Base-by-base conservation (phyloP, 192 early-diverging fungal genomes). In the Fimicolochytrium jonesii region DNA sequence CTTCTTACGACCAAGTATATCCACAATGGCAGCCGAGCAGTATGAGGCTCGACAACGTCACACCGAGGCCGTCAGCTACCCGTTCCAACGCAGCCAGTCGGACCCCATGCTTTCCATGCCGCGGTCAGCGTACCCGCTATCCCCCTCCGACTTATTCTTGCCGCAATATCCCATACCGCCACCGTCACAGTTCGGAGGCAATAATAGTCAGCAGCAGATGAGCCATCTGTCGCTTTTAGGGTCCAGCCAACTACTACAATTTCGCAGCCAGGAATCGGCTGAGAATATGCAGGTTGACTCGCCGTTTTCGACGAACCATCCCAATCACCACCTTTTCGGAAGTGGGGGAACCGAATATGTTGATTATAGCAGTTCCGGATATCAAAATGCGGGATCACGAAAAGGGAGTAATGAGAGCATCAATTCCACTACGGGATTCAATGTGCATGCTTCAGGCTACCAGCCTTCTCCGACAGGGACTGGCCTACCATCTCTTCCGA, bases 21-120 rank as follows among this genome's bases (percentile, higher is more conserved):
- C 39, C 10, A n/a, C 39, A 41, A n/a, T n/a, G n/a, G 39, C 39
- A 41, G 39, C 39, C 10, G 39, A 9, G n/a, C 10, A n/a, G n/a
- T n/a, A n/a, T n/a, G n/a, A n/a, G n/a, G n/a, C n/a, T n/a, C n/a
- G n/a, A n/a, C n/a, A n/a, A n/a, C n/a, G n/a, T n/a, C n/a, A n/a
- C n/a, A n/a, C n/a, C n/a, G n/a, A n/a, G n/a, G n/a, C n/a, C n/a
- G n/a, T n/a, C n/a, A n/a, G 53, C 10, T 42, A 58, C 13, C 59
- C 59, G 5, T 45, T 64, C 32, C 51, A 55, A 13, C 62, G 62
- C 6, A 46, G 41, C 28, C 62, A 64, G 30, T 55, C 51, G 6
- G 62, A 64, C 30, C 62, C 62, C 18, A 64, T 64, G 62, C 42
- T 64, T 5, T 64, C 62, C 20, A 64, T 64, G 62, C 62, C 62